Base-by-base conservation (phyloP, 1,139 yeast species). In the Kurtzmaniella quercitrusa region DNA sequence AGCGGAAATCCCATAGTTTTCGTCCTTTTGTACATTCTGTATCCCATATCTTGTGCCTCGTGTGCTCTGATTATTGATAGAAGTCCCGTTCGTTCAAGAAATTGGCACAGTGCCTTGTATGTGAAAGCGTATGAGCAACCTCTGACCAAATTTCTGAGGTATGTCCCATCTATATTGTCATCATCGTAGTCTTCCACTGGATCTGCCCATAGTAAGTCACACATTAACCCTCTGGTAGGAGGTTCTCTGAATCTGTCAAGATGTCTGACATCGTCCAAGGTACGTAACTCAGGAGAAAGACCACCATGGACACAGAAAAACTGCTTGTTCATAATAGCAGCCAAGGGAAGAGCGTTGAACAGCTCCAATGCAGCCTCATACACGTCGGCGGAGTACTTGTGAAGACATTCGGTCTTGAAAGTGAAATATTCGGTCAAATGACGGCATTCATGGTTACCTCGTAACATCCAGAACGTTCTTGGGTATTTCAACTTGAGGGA, bases 221-320 rank as follows among this genome's bases (percentile, higher is more conserved):
- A 91, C 93, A 90, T 88, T 46, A 93, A 66, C 0, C 98, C 98
- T 49, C 83, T 80, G 2, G 96, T 86, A 8, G 98, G 98, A 29
- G 96, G 96, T 59, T 91, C 96, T 50, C 86, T 75, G 68, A 91
- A 93, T 50, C 98, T 75, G 63, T 91, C 82, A 37, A 93, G 68
- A 41, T 68, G 72, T 33, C 76, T 72, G 40, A 93, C 66, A 59
- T 91, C 97, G 44, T 82, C 83, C 41, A 89, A 71, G 2, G 83
- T 70, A 48, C 73, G 77, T 51, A 91, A 68, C 45, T 89, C 95
- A 2, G 96, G 97, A 12, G 96, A 87, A 18, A 91, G 73, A n/a
- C 98, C 98, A 44, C 98, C 98, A 62, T 91, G 98, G 42, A 91
- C 96, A 65, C 98, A 93, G 62, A 93, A 85, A 55, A 93, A 91